phyloP scores from a whole-genome alignment of 1,284 basidiomycete genomes.

The Trichosporon coremiiforme region DNA sequence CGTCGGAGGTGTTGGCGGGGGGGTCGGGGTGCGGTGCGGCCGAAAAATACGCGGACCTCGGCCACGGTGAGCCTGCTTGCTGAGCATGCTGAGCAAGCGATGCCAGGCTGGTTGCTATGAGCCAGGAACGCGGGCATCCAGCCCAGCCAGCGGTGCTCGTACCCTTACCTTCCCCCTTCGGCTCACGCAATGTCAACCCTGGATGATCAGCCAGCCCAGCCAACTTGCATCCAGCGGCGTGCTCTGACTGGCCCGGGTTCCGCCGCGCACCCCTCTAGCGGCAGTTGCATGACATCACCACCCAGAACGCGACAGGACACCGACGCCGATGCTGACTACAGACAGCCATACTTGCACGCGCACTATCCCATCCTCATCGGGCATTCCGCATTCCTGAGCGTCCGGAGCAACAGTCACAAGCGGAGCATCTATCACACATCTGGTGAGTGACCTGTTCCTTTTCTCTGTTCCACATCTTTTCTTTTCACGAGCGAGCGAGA shows the following conservation, averaged over 20 bases:
- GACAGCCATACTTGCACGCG: not conserved
- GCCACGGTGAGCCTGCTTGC: too few relatives aligned
- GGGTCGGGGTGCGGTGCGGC: too few relatives aligned
- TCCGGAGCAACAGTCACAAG: not conserved
- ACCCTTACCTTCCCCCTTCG: not conserved
- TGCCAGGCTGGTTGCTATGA: not conserved
- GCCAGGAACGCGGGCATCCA: too few relatives aligned
- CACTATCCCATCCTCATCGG: not conserved
- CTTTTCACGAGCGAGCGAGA: not conserved
- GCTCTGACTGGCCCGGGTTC: slow-evolving; percentile 5
- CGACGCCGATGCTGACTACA: slow-evolving; percentile 13
- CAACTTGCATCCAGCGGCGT: not conserved
- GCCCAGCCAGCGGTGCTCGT: not conserved
- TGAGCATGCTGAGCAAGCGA: too few relatives aligned
- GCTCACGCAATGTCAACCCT: not conserved
- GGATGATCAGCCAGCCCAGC: not conserved
- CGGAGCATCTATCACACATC: not conserved
- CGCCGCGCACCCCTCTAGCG: not conserved
- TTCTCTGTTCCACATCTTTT: not conserved
- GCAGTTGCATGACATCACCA: slow-evolving; percentile 3
- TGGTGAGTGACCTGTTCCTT: too few relatives aligned
- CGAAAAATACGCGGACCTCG: too few relatives aligned
- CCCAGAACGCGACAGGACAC: not conserved
- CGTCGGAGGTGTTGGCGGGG: too few relatives aligned
- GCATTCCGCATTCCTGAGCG: not conserved